phyloP scores from a whole-genome alignment of 2,329 filamentous ascomycete genomes.

The Botrytis fabae region DNA sequence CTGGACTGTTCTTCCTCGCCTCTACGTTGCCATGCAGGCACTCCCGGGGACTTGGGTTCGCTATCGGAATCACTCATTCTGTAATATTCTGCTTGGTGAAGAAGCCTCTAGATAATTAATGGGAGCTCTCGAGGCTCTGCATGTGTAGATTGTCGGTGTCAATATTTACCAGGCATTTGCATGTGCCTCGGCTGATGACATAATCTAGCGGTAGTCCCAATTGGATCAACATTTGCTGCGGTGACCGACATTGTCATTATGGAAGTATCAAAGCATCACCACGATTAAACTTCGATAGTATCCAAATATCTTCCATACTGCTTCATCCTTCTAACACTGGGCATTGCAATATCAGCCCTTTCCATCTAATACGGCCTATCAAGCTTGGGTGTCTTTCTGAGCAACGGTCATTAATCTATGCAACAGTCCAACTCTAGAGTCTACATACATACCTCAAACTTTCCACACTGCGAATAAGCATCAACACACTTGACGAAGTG shows the following conservation, averaged over 20 bases:
- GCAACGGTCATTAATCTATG: conserved; percentile 6
- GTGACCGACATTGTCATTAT: not conserved
- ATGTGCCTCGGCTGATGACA: conserved; percentile 28
- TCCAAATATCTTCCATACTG: not conserved
- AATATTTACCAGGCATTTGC: not conserved
- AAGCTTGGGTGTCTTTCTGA: not conserved
- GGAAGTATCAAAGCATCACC: conserved; percentile 8
- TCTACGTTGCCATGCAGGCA: conserved; percentile 37
- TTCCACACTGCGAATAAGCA: not conserved
- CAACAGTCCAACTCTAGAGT: conserved; percentile 12
- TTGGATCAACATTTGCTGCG: not conserved
- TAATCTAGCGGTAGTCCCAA: conserved; percentile 23
- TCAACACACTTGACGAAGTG: conserved; percentile 13
- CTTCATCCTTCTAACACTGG: not conserved
- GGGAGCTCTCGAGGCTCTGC: not conserved
- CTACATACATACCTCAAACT: conserved; percentile 11
- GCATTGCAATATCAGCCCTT: not conserved
- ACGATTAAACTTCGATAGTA: not conserved
- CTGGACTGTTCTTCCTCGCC: not conserved
- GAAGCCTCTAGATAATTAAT: not conserved
- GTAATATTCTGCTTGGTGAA: conserved; percentile 13
- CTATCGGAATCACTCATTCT: conserved; percentile 38
- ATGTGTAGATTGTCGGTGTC: conserved; percentile 16
- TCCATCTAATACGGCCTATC: not conserved
- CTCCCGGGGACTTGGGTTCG: conserved; percentile 26